Conservation (phyloP, 495 filamentous ascomycete species). For the Lophium mytilinum region DNA sequence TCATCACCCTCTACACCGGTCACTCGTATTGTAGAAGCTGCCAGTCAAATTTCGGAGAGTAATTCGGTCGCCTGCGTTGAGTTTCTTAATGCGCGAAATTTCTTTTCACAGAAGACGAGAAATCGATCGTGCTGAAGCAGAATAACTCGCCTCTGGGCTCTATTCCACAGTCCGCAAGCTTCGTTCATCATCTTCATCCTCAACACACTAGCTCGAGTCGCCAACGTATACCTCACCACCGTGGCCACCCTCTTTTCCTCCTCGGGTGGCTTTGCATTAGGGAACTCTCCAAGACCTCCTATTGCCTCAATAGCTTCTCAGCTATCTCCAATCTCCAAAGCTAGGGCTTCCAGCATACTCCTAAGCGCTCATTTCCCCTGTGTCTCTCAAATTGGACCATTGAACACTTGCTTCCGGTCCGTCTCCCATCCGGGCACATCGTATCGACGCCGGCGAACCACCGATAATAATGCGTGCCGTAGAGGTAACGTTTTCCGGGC, state of each 20-base stretch:
- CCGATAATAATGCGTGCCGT: neutral
- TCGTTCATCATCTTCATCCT: neutral
- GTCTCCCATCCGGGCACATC: neutral
- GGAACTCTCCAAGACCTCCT: neutral
- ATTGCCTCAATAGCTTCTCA: neutral
- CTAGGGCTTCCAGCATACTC: constrained; percentile 1
- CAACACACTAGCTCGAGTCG: neutral
- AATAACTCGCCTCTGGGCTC: no score
- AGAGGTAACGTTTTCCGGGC: neutral
- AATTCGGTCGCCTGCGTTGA: no score
- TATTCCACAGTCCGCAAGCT: no score
- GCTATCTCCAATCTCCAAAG: neutral
- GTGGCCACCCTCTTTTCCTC: neutral
- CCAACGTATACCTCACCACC: neutral
- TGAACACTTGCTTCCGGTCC: neutral
- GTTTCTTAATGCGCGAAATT: no score
- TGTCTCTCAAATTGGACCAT: neutral
- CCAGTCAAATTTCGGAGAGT: no score
- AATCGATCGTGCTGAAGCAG: no score
- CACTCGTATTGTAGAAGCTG: no score
- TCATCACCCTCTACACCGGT: no score
- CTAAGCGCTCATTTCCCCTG: constrained; percentile 1
- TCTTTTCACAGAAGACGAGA: no score
- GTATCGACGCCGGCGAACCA: neutral
- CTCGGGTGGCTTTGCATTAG: neutral